Evolutionary conservation across 495 filamentous ascomycete genomes (phyloP).

Genomic region (Talaromyces ruber): DNA sequence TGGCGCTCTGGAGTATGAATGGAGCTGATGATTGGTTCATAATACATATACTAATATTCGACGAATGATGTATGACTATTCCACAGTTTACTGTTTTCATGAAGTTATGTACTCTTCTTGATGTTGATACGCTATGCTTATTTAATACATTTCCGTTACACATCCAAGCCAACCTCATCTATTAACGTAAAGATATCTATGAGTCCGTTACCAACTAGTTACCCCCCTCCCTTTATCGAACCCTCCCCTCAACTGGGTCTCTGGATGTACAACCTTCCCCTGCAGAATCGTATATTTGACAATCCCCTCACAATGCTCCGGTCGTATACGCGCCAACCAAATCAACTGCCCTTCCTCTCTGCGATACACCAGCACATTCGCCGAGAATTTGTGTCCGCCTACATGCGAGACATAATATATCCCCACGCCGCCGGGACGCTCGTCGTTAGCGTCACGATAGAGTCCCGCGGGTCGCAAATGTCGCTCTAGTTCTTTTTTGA

Average conservation of each 20-base stretch:
- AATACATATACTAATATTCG: not conserved
- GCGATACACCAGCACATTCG: constrained; percentile 86
- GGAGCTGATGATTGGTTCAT: not conserved
- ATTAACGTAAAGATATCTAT: too few species aligned
- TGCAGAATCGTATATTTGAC: constrained; percentile 82
- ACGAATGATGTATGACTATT: not conserved
- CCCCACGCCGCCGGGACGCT: constrained; percentile 76
- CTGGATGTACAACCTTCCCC: constrained; percentile 88
- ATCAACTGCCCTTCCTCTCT: constrained; percentile 71
- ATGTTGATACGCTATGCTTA: not conserved
- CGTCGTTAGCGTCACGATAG: constrained; percentile 80
- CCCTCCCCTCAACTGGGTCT: constrained; percentile 75
- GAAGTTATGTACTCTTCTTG: not conserved
- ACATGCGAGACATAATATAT: constrained; percentile 95
- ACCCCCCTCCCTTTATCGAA: constrained; percentile 72
- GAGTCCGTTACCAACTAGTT: constrained; percentile 67
- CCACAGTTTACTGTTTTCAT: not conserved
- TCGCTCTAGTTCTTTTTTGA: constrained; percentile 77
- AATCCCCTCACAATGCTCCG: constrained; percentile 90
- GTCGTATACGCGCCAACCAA: constrained; percentile 80
- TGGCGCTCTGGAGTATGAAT: not conserved
- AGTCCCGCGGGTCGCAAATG: constrained; percentile 78
- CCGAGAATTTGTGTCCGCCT: constrained; percentile 88
- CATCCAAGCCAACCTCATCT: not conserved
- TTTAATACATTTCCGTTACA: not conserved